Evolutionary conservation across 345 rosid genomes (phyloP).

Genomic region (Psidium guajava): DNA sequence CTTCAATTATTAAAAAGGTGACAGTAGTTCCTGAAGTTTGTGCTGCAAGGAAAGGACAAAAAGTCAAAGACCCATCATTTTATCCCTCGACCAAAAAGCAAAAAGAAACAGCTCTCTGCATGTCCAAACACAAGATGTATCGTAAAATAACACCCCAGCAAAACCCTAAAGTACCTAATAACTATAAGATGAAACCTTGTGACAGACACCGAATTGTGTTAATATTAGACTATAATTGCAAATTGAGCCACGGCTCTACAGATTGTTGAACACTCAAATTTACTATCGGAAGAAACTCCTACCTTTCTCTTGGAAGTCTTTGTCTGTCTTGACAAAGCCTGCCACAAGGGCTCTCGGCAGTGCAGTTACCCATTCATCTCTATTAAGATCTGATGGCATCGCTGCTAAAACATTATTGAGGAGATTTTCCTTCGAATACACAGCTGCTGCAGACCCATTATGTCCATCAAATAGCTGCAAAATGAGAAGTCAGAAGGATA

Average conservation of each 20-base stretch:
- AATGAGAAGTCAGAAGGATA: background rate
- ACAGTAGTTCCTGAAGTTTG: conserved; percentile 91
- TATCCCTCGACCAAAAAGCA: background rate
- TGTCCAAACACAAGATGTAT: background rate
- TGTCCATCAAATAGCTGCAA: conserved; percentile 98
- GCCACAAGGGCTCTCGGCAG: conserved; percentile 97
- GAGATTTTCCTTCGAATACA: conserved; percentile 88
- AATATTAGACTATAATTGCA: background rate
- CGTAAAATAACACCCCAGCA: background rate
- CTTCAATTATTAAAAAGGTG: conserved; percentile 86
- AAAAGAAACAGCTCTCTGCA: background rate
- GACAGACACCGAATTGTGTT: background rate
- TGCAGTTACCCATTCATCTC: conserved; percentile 91
- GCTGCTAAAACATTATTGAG: conserved; percentile 70
- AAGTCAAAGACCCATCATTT: background rate
- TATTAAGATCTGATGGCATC: conserved; percentile 73
- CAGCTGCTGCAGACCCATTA: conserved; percentile 95
- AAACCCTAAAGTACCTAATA: background rate
- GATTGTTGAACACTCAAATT: background rate
- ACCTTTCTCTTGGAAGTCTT: conserved; percentile 89
- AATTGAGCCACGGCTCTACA: background rate
- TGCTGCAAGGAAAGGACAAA: conserved; percentile 29
- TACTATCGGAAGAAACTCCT: background rate
- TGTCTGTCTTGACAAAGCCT: conserved; percentile 98
- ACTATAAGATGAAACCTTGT: background rate